Percentiles rank a stretch among this genome's conserved stretches.
These are phyloP conservation scores for Vigna angularis DNA, from an alignment of 306 rosid species.

Conservation along the genomic window DNA sequence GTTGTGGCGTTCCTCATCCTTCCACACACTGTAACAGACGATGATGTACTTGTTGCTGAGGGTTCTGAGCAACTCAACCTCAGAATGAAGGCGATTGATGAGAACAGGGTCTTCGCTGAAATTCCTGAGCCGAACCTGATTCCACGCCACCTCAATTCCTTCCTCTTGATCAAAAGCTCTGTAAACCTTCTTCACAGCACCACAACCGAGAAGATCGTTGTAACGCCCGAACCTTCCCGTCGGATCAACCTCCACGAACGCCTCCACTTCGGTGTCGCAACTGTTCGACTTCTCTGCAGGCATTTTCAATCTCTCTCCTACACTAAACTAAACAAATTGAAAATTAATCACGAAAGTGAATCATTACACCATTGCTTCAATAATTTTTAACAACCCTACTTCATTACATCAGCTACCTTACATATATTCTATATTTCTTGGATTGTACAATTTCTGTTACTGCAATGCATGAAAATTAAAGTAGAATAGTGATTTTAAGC, in stretches of 20 bases:
- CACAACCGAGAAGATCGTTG: conserved; percentile 72
- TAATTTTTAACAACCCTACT: too few relatives aligned
- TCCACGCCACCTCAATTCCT: conserved; percentile 97
- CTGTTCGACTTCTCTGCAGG: conserved; percentile 59
- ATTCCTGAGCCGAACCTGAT: conserved; percentile 74
- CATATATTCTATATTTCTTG: too few relatives aligned
- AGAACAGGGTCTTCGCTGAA: conserved; percentile 72
- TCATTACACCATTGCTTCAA: too few relatives aligned
- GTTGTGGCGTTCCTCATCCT: conserved; percentile 60
- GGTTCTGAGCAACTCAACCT: conserved; percentile 70
- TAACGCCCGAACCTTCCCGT: conserved; percentile 86
- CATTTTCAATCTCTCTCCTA: conserved; percentile 57
- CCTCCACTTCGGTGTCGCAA: conserved; percentile 61
- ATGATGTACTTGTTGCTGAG: conserved; percentile 77
- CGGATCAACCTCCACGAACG: conserved; percentile 86
- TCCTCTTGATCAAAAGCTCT: conserved; percentile 91
- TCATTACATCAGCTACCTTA: too few relatives aligned
- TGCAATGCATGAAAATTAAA: neutral
- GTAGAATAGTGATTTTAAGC: neutral
- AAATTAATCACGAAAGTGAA: neutral
- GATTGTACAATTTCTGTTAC: too few relatives aligned
- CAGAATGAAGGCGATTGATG: conserved; percentile 70
- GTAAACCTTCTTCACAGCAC: conserved; percentile 90
- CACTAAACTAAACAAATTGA: conserved; percentile 1
- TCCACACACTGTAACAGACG: conserved; percentile 85